These are phyloP conservation scores for Xylaria flabelliformis DNA, from an alignment of 495 filamentous ascomycete species.

Conservation along the genomic window DNA sequence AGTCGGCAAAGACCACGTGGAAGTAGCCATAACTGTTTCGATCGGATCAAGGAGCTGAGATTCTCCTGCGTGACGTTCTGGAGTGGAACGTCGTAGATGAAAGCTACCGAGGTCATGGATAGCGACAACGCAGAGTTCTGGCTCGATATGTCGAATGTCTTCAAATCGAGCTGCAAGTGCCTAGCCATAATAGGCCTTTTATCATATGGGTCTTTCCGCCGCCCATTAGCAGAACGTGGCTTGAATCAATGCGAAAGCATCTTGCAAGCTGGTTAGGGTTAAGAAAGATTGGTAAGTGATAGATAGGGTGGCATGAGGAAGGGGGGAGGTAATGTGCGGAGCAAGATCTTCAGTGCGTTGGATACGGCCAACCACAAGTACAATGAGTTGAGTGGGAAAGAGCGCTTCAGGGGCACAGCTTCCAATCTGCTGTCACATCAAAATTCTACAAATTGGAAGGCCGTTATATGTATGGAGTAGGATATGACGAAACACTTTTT, in stretches of 20 bases:
- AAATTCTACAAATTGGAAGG: neutral
- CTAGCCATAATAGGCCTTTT: slow-evolving; percentile 6
- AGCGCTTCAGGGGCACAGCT: neutral
- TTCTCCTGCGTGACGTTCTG: slow-evolving; percentile 26
- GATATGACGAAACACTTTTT: neutral
- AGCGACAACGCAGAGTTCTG: slow-evolving; percentile 25
- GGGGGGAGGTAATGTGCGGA: neutral
- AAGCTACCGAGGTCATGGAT: slow-evolving; percentile 34
- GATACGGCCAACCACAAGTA: no score
- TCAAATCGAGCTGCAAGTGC: slow-evolving; percentile 3
- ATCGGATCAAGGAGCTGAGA: slow-evolving; percentile 29
- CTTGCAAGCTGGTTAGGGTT: neutral
- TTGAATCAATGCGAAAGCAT: neutral
- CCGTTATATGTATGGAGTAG: neutral
- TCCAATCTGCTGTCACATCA: neutral
- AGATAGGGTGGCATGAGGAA: neutral
- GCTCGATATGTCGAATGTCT: slow-evolving; percentile 20
- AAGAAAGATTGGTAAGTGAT: neutral
- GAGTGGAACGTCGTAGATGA: slow-evolving; percentile 29
- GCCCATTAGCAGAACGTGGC: neutral
- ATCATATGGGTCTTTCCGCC: neutral
- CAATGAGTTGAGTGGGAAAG: slow-evolving; percentile 3
- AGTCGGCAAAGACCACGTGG: slow-evolving; percentile 39
- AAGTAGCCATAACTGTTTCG: slow-evolving; percentile 39
- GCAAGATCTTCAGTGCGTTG: neutral